Conservation (phyloP, 2,329 filamentous ascomycete species). For the Reticulascus tulasneorum region DNA sequence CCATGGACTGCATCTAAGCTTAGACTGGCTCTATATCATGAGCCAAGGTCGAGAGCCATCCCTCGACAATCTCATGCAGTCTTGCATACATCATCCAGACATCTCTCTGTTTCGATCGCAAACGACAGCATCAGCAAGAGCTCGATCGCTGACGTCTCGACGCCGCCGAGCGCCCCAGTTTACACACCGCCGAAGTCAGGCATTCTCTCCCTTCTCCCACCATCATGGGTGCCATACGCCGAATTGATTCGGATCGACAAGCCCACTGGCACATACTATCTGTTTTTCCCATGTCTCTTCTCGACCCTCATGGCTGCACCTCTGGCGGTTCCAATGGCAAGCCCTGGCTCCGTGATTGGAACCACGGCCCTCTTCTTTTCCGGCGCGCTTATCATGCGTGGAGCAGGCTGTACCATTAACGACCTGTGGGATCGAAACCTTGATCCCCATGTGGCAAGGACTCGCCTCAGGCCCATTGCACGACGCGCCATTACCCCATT, state of each 20-base stretch:
- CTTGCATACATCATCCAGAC: slow-evolving; percentile 10
- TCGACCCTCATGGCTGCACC: slow-evolving; percentile 77
- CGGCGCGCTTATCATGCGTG: slow-evolving; percentile 80
- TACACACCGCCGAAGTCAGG: slow-evolving; percentile 71
- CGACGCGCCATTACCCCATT: slow-evolving; percentile 70
- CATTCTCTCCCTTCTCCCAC: slow-evolving; percentile 64
- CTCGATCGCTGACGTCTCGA: slow-evolving; percentile 7
- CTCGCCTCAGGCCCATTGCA: slow-evolving; percentile 74
- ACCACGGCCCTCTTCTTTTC: slow-evolving; percentile 68
- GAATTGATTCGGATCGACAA: slow-evolving; percentile 80
- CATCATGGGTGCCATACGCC: slow-evolving; percentile 72
- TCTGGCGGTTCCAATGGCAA: slow-evolving; percentile 56
- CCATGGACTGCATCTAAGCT: too few relatives aligned
- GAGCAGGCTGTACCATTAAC: slow-evolving; percentile 84
- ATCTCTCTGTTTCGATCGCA: slow-evolving; percentile 3
- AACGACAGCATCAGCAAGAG: too few relatives aligned
- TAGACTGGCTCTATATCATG: slow-evolving; percentile 3
- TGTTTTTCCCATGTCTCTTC: slow-evolving; percentile 82
- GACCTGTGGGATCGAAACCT: slow-evolving; percentile 88
- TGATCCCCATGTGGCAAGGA: slow-evolving; percentile 74
- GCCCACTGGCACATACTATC: slow-evolving; percentile 76
- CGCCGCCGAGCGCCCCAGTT: slow-evolving; percentile 17
- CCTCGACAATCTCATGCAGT: slow-evolving; percentile 3
- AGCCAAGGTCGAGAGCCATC: neutral
- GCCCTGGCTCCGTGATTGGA: slow-evolving; percentile 57